Percentiles rank a stretch among this genome's conserved stretches.
Conservation (phyloP, 495 filamentous ascomycete genomes). For the Aspergillus olivimuriae region DNA sequence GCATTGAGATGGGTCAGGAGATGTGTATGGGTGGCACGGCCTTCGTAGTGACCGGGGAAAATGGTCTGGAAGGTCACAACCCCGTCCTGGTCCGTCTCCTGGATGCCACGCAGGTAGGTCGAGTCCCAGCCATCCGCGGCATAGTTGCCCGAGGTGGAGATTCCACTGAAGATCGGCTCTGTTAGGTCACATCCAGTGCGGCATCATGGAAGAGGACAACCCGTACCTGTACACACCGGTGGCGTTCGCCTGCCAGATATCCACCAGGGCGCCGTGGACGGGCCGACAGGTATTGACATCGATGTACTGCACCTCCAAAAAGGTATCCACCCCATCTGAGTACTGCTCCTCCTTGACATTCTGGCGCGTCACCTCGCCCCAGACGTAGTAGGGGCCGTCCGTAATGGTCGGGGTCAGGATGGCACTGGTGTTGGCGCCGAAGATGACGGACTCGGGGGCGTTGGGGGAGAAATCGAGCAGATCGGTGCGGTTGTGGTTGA, state of each 20-base stretch:
- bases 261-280: slow-evolving; percentile 25
- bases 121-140: slow-evolving; percentile 33
- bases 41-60: slow-evolving; percentile 56
- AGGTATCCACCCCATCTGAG: slow-evolving; percentile 38
- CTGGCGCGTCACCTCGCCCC: slow-evolving; percentile 40
- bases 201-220: too few species aligned
- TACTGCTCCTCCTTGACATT: slow-evolving; percentile 37
- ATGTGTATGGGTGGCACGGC: slow-evolving; percentile 55
- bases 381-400: slow-evolving; percentile 50
- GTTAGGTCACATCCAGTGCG: too few species aligned
- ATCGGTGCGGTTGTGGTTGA: slow-evolving; percentile 38
- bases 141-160: slow-evolving; percentile 29
- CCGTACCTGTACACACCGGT: slow-evolving; percentile 50
- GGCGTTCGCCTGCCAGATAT: slow-evolving; percentile 41
- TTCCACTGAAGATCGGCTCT: too few species aligned
- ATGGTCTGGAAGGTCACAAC: slow-evolving; percentile 50
- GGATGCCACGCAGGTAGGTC: slow-evolving; percentile 49
- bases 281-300: slow-evolving; percentile 35
- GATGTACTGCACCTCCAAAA: slow-evolving; percentile 44
- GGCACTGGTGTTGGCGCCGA: slow-evolving; percentile 47
- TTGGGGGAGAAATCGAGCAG: slow-evolving; percentile 16
- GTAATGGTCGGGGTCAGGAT: slow-evolving; percentile 48
- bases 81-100: slow-evolving; percentile 48
- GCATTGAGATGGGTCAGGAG: slow-evolving; percentile 43
- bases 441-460: slow-evolving; percentile 34